These are phyloP conservation scores for Clohesyomyces aquaticus DNA, from an alignment of 495 filamentous ascomycete species.

Conservation along the genomic window DNA sequence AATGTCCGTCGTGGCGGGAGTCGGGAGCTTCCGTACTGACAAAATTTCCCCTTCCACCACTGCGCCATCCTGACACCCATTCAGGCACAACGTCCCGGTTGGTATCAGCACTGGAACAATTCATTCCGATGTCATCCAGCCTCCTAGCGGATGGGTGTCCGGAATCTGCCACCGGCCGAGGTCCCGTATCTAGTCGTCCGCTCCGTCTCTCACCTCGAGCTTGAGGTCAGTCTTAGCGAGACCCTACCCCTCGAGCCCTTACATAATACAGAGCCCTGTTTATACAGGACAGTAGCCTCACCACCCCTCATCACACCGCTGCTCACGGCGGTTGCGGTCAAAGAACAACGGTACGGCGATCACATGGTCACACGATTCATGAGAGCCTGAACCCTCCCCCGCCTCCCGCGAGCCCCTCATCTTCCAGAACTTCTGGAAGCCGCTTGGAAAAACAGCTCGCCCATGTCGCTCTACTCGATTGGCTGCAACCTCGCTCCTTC, in stretches of 20 bases:
- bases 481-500: background rate
- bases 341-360: background rate
- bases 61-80: background rate
- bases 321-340: no score
- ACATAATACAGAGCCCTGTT: background rate
- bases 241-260: background rate
- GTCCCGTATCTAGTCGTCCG: no score
- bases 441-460: slow-evolving; percentile 2
- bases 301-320: background rate
- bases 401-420: background rate
- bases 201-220: no score
- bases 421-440: slow-evolving; percentile 25
- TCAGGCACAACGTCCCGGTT: slow-evolving; percentile 32
- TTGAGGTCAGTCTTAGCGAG: no score
- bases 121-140: background rate
- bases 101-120: background rate
- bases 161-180: background rate
- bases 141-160: background rate
- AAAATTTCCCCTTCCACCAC: slow-evolving; percentile 14
- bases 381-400: background rate
- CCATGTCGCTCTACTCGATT: slow-evolving; percentile 4
- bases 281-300: background rate
- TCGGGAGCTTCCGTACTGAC: slow-evolving; percentile 15
- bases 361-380: slow-evolving; percentile 2
- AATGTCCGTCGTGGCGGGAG: slow-evolving; percentile 21